Percentiles rank a stretch among this genome's conserved stretches.
These are phyloP conservation scores for Erucastrum elatum DNA, from an alignment of 345 rosid genomes.

Conservation along the genomic window DNA sequence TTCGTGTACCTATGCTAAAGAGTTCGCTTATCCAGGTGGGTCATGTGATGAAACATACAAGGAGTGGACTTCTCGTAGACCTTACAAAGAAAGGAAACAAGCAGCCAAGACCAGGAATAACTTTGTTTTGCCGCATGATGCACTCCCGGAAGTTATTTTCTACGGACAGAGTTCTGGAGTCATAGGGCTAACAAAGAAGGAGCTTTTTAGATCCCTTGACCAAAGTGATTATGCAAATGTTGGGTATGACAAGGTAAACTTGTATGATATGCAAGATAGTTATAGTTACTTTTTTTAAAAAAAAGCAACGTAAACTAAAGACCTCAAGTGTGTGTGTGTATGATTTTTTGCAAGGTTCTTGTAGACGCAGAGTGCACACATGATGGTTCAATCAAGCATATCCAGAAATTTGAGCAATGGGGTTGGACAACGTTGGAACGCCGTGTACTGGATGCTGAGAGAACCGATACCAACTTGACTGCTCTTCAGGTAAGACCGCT, in stretches of 20 bases:
- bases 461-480: conserved; percentile 65
- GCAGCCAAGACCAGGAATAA: conserved; percentile 50
- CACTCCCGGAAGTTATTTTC: conserved; percentile 65
- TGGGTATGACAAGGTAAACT: conserved; percentile 83
- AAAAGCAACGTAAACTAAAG: neutral
- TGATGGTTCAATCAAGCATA: conserved; percentile 87
- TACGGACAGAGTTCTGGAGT: conserved; percentile 79
- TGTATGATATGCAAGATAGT: neutral
- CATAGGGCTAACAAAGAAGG: conserved; percentile 57
- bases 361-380: conserved; percentile 99
- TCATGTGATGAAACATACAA: conserved; percentile 43
- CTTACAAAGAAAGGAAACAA: conserved; percentile 87
- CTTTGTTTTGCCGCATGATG: conserved; percentile 41
- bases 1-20: neutral
- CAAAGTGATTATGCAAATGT: conserved; percentile 38
- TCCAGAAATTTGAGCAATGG: conserved; percentile 95
- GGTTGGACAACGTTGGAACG: conserved; percentile 89
- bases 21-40: conserved; percentile 47
- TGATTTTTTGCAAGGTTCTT: conserved; percentile 56
- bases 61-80: conserved; percentile 82
- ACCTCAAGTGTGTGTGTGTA: neutral
- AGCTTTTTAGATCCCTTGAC: conserved; percentile 47
- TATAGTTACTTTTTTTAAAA: neutral
- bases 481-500: conserved; percentile 61
- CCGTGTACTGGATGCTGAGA: conserved; percentile 80